Conservation (phyloP, 768 basidiomycete genomes). For the Suillus lakei region DNA sequence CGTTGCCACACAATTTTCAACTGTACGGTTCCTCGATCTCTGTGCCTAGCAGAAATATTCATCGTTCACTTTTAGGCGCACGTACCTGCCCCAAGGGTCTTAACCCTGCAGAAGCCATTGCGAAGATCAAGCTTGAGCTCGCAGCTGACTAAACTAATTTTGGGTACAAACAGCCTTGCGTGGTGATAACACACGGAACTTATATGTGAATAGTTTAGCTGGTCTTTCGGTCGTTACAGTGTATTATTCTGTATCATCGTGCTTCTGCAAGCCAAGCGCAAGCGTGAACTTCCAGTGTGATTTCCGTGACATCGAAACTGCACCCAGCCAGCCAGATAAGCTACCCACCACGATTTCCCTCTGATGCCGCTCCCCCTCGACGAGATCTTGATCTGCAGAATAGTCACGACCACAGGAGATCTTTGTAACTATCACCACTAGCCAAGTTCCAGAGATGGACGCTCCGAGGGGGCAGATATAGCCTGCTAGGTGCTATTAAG, state of each 20-base stretch:
- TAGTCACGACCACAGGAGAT: too few species aligned
- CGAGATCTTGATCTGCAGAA: too few species aligned
- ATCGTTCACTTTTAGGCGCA: slow-evolving; percentile 53
- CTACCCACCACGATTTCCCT: too few species aligned
- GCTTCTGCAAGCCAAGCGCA: too few species aligned
- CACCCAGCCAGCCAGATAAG: too few species aligned
- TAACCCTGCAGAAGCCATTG: slow-evolving; percentile 91
- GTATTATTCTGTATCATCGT: neutral
- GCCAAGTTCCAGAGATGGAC: too few species aligned
- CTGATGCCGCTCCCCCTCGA: too few species aligned
- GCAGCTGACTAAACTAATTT: slow-evolving; percentile 63
- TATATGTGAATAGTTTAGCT: neutral
- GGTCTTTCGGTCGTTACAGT: neutral
- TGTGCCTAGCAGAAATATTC: neutral
- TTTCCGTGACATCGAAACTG: neutral
- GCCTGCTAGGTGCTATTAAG: too few species aligned
- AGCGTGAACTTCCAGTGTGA: neutral
- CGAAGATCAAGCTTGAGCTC: slow-evolving; percentile 91
- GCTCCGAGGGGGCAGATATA: too few species aligned
- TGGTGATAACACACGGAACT: neutral
- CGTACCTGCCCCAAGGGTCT: slow-evolving; percentile 98
- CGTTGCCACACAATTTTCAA: slow-evolving; percentile 99
- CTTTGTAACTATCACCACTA: too few species aligned
- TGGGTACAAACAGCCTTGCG: neutral
- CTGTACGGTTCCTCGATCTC: slow-evolving; percentile 52